phyloP scores from a whole-genome alignment of 116 monocot genomes.

The Phalaenopsis hybrid region DNA sequence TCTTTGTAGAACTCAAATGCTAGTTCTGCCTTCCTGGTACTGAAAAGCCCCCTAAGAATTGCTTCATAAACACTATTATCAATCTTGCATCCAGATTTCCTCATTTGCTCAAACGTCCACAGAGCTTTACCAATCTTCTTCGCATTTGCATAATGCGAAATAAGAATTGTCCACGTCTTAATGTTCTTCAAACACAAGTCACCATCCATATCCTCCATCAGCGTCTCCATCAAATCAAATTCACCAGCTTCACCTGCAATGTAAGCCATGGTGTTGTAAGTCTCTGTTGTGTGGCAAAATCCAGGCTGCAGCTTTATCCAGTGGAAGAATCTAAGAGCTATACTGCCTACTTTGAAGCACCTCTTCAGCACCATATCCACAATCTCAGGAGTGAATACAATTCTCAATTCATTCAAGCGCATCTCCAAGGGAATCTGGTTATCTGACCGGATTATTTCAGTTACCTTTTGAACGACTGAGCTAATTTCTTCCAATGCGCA shows the following conservation, averaged over 20 bases:
- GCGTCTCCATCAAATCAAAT: conserved; percentile 49
- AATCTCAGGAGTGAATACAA: conserved; percentile 31
- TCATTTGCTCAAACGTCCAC: conserved; percentile 52
- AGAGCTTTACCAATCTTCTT: conserved; percentile 51
- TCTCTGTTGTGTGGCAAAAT: conserved; percentile 45
- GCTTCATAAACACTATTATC: conserved; percentile 38
- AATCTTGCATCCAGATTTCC: conserved; percentile 32
- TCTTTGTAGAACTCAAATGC: conserved; percentile 81
- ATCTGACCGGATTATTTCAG: conserved; percentile 37
- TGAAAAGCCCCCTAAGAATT: conserved; percentile 36
- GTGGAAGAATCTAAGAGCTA: conserved; percentile 57
- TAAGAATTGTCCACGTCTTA: conserved; percentile 81
- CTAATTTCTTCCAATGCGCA: conserved; percentile 30
- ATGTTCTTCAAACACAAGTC: conserved; percentile 35
- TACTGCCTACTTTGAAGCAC: conserved; percentile 60
- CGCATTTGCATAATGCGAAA: conserved; percentile 50
- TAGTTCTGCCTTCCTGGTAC: conserved; percentile 41
- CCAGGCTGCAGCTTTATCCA: conserved; percentile 48
- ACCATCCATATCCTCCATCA: conserved; percentile 56
- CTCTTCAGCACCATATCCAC: conserved; percentile 70
- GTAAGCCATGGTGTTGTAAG: conserved; percentile 67
- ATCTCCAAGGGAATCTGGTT: conserved; percentile 25
- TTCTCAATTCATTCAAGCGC: conserved; percentile 26
- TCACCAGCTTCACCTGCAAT: conserved; percentile 62
- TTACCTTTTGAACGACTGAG: conserved; percentile 44